phyloP scores from a whole-genome alignment of 352 stramenopile species.

The Globisporangium megalacanthum region DNA sequence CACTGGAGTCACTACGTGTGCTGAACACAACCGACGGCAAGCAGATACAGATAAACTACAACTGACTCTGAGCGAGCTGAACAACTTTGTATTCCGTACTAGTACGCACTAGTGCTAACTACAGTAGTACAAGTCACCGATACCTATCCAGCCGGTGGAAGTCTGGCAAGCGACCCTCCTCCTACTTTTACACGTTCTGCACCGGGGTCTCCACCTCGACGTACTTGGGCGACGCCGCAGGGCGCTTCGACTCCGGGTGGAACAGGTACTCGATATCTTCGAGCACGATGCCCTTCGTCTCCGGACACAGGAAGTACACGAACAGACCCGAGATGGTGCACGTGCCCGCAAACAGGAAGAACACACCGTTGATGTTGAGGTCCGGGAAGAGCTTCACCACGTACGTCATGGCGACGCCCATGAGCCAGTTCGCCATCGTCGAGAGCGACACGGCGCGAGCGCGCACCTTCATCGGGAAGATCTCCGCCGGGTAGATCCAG shows the following conservation, averaged over 20 bases:
- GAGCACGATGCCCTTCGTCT: constrained; percentile 47
- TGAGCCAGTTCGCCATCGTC: constrained; percentile 31
- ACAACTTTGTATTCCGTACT: too few species aligned
- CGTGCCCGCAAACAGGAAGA: constrained; percentile 37
- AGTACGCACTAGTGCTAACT: too few species aligned
- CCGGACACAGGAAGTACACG: constrained; percentile 48
- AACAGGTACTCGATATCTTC: constrained; percentile 59
- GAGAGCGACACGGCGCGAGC: constrained; percentile 39
- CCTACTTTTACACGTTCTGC: too few species aligned
- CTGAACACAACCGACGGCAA: too few species aligned
- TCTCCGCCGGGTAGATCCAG: constrained; percentile 35
- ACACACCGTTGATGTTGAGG: constrained; percentile 41
- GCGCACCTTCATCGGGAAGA: constrained; percentile 27
- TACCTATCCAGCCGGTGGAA: too few species aligned
- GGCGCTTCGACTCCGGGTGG: constrained; percentile 23
- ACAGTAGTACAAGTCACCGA: too few species aligned
- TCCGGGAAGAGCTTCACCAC: constrained; percentile 44
- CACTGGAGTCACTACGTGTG: too few species aligned
- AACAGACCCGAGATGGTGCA: constrained; percentile 39
- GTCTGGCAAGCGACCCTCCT: too few species aligned
- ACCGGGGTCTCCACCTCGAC: too few species aligned
- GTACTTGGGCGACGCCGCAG: constrained; percentile 1
- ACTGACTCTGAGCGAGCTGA: too few species aligned
- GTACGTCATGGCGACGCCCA: constrained; percentile 29
- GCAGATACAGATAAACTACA: too few species aligned